phyloP scores from a whole-genome alignment of 352 stramenopile species.

The Aphanomyces astaci region DNA sequence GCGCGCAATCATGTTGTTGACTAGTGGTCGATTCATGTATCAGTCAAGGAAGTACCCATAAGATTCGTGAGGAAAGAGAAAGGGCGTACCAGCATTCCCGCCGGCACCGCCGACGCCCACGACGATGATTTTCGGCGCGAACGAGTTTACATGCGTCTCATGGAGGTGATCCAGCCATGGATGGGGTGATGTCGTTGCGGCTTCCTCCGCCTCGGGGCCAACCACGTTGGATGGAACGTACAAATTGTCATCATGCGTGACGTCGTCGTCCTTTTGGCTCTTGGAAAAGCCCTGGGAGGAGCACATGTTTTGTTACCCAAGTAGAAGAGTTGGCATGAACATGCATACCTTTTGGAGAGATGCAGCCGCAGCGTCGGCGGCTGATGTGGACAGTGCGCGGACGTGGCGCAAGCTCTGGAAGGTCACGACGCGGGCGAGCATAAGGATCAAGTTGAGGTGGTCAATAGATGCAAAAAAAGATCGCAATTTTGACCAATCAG shows the following conservation, averaged over 20 bases:
- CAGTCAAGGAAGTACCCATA: neutral
- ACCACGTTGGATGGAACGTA: neutral
- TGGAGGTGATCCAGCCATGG: slow-evolving; percentile 19
- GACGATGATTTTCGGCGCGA: slow-evolving; percentile 81
- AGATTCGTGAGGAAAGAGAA: slow-evolving; percentile 3
- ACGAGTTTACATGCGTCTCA: slow-evolving; percentile 45
- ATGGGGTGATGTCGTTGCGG: neutral
- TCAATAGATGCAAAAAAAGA: neutral
- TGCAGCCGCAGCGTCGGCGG: slow-evolving; percentile 13
- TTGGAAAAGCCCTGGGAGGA: slow-evolving; percentile 18
- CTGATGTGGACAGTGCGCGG: slow-evolving; percentile 12
- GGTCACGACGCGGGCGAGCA: neutral
- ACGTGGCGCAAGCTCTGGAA: neutral
- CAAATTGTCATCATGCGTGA: neutral
- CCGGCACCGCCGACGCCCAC: slow-evolving; percentile 81
- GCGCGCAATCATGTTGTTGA: slow-evolving; percentile 86
- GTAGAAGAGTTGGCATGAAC: neutral
- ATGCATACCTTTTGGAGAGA: slow-evolving; percentile 23
- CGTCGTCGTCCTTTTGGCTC: neutral
- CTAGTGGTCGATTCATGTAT: slow-evolving; percentile 28
- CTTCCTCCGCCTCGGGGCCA: neutral
- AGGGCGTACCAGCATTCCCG: slow-evolving; percentile 65
- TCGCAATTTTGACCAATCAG: neutral
- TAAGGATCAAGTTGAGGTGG: neutral
- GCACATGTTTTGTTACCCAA: neutral